Percentiles rank a stretch among this genome's conserved stretches.
These are phyloP conservation scores for Angomonas ambiguus DNA, from an alignment of 208 protist genomes.

Conservation along the genomic window DNA sequence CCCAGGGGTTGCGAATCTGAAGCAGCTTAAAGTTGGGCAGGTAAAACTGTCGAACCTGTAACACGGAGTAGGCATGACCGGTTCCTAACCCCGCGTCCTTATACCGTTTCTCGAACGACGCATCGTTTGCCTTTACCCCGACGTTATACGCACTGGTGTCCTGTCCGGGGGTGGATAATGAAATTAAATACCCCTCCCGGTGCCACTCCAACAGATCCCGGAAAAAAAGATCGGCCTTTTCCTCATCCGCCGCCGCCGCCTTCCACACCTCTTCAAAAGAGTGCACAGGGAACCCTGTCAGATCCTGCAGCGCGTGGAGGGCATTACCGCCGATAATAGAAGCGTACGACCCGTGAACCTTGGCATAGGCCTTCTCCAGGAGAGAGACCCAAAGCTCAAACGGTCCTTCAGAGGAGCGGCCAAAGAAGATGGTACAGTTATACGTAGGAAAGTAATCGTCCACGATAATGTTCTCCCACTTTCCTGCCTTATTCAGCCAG, in stretches of 20 bases:
- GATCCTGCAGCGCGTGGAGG: conserved; percentile 49
- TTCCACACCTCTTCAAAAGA: conserved; percentile 41
- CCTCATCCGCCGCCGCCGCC: conserved; percentile 16
- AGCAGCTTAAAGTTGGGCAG: conserved; percentile 30
- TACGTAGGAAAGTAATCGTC: conserved; percentile 53
- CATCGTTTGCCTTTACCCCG: conserved; percentile 13
- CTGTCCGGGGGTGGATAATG: conserved; percentile 29
- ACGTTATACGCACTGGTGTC: conserved; percentile 25
- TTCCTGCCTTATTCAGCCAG: conserved; percentile 40
- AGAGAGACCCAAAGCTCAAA: conserved; percentile 69
- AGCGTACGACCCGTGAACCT: conserved; percentile 68
- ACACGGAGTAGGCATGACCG: conserved; percentile 37
- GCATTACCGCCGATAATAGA: conserved; percentile 45
- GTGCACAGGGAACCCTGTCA: conserved; percentile 47
- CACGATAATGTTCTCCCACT: conserved; percentile 50
- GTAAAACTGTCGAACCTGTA: conserved; percentile 26
- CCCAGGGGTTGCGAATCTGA: conserved; percentile 35
- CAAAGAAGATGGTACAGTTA: conserved; percentile 26
- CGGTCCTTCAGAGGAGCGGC: conserved; percentile 26
- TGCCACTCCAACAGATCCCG: conserved; percentile 21
- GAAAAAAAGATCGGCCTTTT: conserved; percentile 20
- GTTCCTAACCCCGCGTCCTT: conserved; percentile 22
- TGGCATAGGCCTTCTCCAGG: conserved; percentile 85
- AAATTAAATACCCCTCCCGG: conserved; percentile 26
- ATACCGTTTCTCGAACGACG: conserved; percentile 21